phyloP scores from a whole-genome alignment of 345 rosid genomes.

The Brassica rapa region DNA sequence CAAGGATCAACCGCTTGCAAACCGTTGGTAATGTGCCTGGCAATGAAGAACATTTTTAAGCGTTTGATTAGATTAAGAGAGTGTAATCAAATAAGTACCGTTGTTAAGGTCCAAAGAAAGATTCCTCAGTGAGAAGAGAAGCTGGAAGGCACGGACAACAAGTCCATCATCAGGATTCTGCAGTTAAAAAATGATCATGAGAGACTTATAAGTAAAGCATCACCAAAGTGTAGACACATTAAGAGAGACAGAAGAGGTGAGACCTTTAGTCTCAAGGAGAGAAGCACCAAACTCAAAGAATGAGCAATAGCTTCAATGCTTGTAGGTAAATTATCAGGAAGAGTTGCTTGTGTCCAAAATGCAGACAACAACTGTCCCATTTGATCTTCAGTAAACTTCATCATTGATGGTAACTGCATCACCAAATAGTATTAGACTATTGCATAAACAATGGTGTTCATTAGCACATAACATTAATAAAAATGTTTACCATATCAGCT shows the following conservation, averaged over 20 bases:
- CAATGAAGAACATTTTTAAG: conserved; percentile 18
- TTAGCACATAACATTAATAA: background rate
- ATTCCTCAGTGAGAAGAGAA: conserved; percentile 67
- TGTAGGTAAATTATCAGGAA: conserved; percentile 79
- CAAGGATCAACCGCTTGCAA: conserved; percentile 63
- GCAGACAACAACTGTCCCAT: conserved; percentile 81
- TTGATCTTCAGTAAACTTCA: conserved; percentile 91
- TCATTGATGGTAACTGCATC: conserved; percentile 64
- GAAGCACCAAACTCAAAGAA: conserved; percentile 66
- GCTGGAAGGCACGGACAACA: conserved; percentile 79
- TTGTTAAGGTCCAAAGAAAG: conserved; percentile 54
- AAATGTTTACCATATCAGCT: conserved; percentile 50
- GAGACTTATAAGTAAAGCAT: background rate
- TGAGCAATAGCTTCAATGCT: conserved; percentile 92
- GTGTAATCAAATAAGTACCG: conserved; percentile 48
- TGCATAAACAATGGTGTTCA: background rate
- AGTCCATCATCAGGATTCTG: conserved; percentile 72
- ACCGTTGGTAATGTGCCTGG: conserved; percentile 63
- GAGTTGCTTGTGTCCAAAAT: conserved; percentile 80
- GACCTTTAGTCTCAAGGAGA: conserved; percentile 79
- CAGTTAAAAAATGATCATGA: conserved; percentile 21
- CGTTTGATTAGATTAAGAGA: conserved; percentile 17
- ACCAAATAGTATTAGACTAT: conserved; percentile 26
- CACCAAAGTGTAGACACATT: background rate
- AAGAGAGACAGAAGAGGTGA: conserved; percentile 3